Evolutionary conservation across 495 filamentous ascomycete species (phyloP), one percentile per base, ranked within the genome.

Genomic region (Penicillium cataractarum): DNA sequence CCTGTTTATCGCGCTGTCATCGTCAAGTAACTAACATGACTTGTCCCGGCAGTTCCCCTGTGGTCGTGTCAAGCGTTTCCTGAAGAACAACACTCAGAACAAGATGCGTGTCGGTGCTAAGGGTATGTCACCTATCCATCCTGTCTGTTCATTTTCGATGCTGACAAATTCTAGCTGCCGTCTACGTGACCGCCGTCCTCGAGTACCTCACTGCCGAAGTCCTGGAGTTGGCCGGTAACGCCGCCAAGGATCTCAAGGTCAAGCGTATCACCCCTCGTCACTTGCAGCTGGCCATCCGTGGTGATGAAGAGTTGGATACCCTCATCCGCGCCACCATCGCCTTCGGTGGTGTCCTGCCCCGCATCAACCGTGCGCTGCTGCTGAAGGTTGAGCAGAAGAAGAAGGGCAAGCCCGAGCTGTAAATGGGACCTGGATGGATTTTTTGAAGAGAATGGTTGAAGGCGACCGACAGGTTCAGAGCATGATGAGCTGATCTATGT

Each of bases 381-480:
- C 85, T 98, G 72, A 99, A 99, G 89, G 96, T 98, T 56, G 96
- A 98, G 80, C 92, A 98, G 80, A 98, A 97, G 91, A 99, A 99
- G 92, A 96, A 94, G 84, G 86, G 78, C 76, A 92, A 91, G 86
- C 81, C 83, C 29, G 80, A 80, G 48, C 67, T 75, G 65, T 81
- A 78, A 71, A 68, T 52, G 32, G 55, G 63, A 54, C 53, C 31
- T 54, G 56, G 51, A 64, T 55, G 63, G 57, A 17, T 22, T 17
- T 46, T 17, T 50, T 50, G 46, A 50, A 50, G 46, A 29, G 46
- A 50, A 50, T 50, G 46, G 29, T 27, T 29, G 46, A 50, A 15
- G 24, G 46, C 46, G 24, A 29, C 46, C 46, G 46, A 24, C 46
- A 29, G 46, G 46, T 26, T 64, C 61, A 26, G 56, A 61, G 35